Evolutionary conservation across 495 filamentous ascomycete species (phyloP), one percentile per base, ranked within the genome.

Genomic region (Xylaria bambusicola): DNA sequence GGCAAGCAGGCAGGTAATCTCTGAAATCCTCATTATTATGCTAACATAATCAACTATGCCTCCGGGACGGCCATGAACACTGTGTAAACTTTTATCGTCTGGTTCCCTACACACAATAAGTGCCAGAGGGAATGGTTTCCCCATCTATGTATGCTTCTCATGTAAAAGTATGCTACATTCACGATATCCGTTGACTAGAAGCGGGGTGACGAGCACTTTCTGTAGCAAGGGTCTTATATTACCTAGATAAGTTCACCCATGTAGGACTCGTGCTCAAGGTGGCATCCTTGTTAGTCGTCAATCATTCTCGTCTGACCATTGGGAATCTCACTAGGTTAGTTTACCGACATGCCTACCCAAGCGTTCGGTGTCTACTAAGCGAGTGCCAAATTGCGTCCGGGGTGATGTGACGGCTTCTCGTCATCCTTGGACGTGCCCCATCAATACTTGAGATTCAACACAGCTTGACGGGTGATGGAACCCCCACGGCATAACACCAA

Each of bases 401-500:
- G 36, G 36, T 38, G 15, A 15, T 13, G 13, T 38, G 36, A 15
- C 36, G 36, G 3, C 36, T 38, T 6, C 3, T 6, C 3, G 36
- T n/a, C n/a, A n/a, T n/a, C n/a, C n/a, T n/a, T n/a, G n/a, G n/a
- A n/a, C n/a, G n/a, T n/a, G n/a, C n/a, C n/a, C n/a, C n/a, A n/a
- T n/a, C n/a, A n/a, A n/a, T n/a, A n/a, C n/a, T n/a, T n/a, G n/a
- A n/a, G n/a, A n/a, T n/a, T n/a, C n/a, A n/a, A n/a, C n/a, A n/a
- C n/a, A n/a, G n/a, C n/a, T n/a, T n/a, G n/a, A n/a, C n/a, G n/a
- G n/a, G n/a, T n/a, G n/a, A n/a, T n/a, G n/a, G 29, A 33, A 10
- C 58, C 64, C 66, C 64, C 58, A 62, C 52, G 62, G 41, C 52
- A 57, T 63, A 63, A 63, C 59, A 63, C 41, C 49, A 24, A n/a